Conservation (phyloP, 73 alveolate species). For the Paramecium primaurelia region DNA sequence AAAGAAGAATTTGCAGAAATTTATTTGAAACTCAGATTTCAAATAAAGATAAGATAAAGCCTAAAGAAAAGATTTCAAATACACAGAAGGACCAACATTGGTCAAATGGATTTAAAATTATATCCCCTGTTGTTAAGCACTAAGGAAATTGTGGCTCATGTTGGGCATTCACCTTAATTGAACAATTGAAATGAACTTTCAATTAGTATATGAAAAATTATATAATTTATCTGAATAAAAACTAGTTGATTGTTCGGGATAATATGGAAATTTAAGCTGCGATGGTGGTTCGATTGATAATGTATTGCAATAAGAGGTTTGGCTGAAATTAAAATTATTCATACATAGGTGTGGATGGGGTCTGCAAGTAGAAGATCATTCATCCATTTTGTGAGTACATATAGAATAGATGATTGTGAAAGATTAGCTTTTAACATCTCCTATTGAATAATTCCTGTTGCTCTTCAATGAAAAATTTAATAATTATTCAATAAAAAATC, state of each 20-base stretch:
- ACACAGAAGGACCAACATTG: neutral
- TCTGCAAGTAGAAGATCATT: conserved; percentile 50
- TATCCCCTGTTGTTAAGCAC: neutral
- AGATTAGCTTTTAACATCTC: neutral
- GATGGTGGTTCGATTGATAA: conserved; percentile 74
- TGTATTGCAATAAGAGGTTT: conserved; percentile 49
- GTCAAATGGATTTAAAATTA: neutral
- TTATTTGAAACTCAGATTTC: neutral
- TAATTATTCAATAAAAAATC: too few relatives aligned
- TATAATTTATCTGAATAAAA: conserved; percentile 61
- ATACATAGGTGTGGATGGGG: conserved; percentile 64
- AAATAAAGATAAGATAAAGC: neutral
- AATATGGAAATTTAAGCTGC: conserved; percentile 73
- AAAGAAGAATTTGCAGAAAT: neutral
- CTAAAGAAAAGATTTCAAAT: neutral
- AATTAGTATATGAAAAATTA: neutral
- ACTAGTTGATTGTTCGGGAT: conserved; percentile 77
- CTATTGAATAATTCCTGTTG: conserved; percentile 14
- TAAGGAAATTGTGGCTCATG: conserved; percentile 56
- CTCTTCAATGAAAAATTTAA: too few relatives aligned
- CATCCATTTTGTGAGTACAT: neutral
- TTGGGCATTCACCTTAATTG: conserved; percentile 72
- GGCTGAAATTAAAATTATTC: conserved; percentile 66
- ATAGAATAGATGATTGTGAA: conserved; percentile 13
- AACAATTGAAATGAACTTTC: conserved; percentile 46